These are phyloP conservation scores for Debaryomyces prosopidis DNA, from an alignment of 805 yeast species.

Conservation along the genomic window DNA sequence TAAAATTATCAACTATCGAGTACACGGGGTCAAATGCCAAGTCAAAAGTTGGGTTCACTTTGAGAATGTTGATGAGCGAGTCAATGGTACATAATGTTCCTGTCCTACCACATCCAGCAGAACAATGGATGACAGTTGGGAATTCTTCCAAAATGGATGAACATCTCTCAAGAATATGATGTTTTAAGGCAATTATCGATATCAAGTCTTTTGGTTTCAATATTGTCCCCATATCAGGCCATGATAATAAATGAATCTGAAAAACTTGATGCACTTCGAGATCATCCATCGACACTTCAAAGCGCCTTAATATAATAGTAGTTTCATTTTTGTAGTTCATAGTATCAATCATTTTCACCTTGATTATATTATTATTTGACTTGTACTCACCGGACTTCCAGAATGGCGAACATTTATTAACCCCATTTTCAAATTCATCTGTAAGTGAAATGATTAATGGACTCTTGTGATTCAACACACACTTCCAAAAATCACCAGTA, in stretches of 20 bases:
- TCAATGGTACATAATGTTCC: conserved; percentile 62
- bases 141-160: conserved; percentile 10
- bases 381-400: conserved; percentile 67
- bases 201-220: conserved; percentile 58
- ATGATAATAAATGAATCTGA: conserved; percentile 74
- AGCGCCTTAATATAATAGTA: conserved; percentile 37
- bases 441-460: conserved; percentile 76
- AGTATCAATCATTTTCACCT: conserved; percentile 24
- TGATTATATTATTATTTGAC: conserved; percentile 25
- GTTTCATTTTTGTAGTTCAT: conserved; percentile 5
- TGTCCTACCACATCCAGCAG: conserved; percentile 97
- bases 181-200: conserved; percentile 37
- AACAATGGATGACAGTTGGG: conserved; percentile 82
- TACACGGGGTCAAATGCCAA: conserved; percentile 43
- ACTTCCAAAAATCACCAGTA: conserved; percentile 80
- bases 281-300: conserved; percentile 39
- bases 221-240: conserved; percentile 83
- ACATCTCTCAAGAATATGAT: conserved; percentile 3
- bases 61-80: conserved; percentile 25
- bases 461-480: conserved; percentile 61
- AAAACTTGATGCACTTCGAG: conserved; percentile 46
- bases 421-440: conserved; percentile 70
- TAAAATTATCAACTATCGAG: conserved; percentile 45
- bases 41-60: conserved; percentile 8
- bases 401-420: conserved; percentile 75